These are phyloP conservation scores for Oropetium thomaeum DNA, from an alignment of 176 grass and related monocot species.

Conservation along the genomic window DNA sequence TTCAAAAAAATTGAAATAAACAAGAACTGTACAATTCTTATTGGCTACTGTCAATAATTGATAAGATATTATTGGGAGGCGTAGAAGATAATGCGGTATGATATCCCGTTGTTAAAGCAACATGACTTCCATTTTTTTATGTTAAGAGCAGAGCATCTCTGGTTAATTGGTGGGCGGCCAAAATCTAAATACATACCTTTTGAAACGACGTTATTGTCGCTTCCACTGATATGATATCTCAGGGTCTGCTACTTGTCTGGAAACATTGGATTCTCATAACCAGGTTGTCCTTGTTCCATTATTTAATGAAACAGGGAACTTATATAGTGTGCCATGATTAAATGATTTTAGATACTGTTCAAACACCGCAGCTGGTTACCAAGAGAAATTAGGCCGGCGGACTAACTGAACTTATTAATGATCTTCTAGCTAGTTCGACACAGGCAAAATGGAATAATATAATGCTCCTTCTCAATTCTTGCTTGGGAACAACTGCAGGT, in stretches of 20 bases:
- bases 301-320: constrained; percentile 12
- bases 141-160: not conserved
- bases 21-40: too few relatives aligned
- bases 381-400: constrained; percentile 9
- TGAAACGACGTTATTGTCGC: constrained; percentile 18
- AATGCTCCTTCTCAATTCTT: too few relatives aligned
- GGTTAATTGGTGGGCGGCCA: not conserved
- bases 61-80: too few relatives aligned
- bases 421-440: too few relatives aligned
- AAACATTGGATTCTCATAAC: constrained; percentile 23
- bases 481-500: too few relatives aligned
- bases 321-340: not conserved
- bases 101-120: not conserved
- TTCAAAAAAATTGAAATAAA: too few relatives aligned
- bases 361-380: constrained; percentile 5
- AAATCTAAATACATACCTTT: constrained; percentile 17
- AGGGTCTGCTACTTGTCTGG: constrained; percentile 29
- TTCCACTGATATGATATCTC: constrained; percentile 21
- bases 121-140: not conserved
- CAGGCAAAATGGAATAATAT: too few relatives aligned
- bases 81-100: not conserved
- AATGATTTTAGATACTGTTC: not conserved
- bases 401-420: not conserved
- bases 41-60: too few relatives aligned
- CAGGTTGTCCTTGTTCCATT: constrained; percentile 15